Evolutionary conservation across 169 alveolate genomes (phyloP), one percentile per base, ranked within the genome.

Genomic region (Besnoitia besnoiti): DNA sequence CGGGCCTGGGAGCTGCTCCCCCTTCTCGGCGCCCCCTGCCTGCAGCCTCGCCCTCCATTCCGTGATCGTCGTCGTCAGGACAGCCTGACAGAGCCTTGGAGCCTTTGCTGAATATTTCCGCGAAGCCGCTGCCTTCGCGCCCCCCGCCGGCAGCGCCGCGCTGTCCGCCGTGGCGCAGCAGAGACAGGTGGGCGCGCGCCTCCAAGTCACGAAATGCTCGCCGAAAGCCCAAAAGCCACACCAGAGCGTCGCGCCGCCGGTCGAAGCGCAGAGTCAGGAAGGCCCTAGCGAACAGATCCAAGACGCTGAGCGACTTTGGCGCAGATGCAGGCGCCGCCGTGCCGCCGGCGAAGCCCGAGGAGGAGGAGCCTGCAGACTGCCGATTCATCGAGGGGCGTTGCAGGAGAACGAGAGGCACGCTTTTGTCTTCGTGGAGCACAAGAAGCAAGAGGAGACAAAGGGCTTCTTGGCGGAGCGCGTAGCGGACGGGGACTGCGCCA

Each of bases 181-280:
- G 67, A n/a, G n/a, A 55, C 12, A 55, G 7, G 30, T n/a, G 67
- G 33, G 67, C 67, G 12, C 82, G 39, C 12, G 44, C n/a, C 40
- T 37, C 37, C 87, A 77, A 24, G 59, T 42, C 49, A 1, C 2
- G 49, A 24, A 77, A n/a, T 14, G 61, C 87, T 24, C 59, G 49
- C 21, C 87, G 49, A 2, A 77, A 44, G 37, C 87, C 87, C 61
- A 77, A 21, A 0, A 77, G 24, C 87, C 87, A 77, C n/a, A 77
- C 87, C 21, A 77, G 87, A 1, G 59, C 87, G 37, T 77, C 87
- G 2, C 12, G 87, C 40, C 87, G 14, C 87, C 87, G 5, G 59
- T 77, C 87, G 40, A 42, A 77, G 35, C 87, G 49, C 10, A 77
- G 59, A 4, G 87, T n/a, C 19, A 77, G 87, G 14, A 27, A 77